These are phyloP conservation scores for Penicillium sclerotiorum DNA, from an alignment of 2,329 filamentous ascomycete genomes.

Conservation along the genomic window DNA sequence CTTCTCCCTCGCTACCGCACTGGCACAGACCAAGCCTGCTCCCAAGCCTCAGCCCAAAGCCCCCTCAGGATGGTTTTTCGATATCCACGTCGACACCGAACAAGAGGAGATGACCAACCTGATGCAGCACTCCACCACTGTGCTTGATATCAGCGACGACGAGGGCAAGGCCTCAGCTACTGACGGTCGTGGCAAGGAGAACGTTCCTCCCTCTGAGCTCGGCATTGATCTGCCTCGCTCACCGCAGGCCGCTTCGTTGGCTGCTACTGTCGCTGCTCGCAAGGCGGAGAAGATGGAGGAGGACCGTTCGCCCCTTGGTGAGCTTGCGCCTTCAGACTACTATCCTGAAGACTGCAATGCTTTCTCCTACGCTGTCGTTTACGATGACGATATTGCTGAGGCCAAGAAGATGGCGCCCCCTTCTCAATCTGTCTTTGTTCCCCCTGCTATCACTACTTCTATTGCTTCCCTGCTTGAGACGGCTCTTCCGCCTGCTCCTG, in stretches of 20 bases:
- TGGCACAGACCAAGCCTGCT: slow-evolving; percentile 57
- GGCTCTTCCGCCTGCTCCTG: slow-evolving; percentile 12
- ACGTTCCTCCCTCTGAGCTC: slow-evolving; percentile 70
- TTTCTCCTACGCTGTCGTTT: slow-evolving; percentile 62
- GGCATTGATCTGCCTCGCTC: slow-evolving; percentile 62
- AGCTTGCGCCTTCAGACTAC: slow-evolving; percentile 69
- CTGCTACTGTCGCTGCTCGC: slow-evolving; percentile 30
- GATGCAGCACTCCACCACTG: slow-evolving; percentile 85
- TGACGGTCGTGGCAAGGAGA: slow-evolving; percentile 82
- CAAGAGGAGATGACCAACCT: slow-evolving; percentile 91
- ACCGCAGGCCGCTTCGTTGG: slow-evolving; percentile 17
- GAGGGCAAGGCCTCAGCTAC: slow-evolving; percentile 59
- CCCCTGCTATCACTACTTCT: slow-evolving; percentile 27
- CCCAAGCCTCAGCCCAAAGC: slow-evolving; percentile 52
- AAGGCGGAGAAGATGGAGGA: slow-evolving; percentile 64
- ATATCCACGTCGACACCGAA: slow-evolving; percentile 89
- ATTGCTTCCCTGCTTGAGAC: slow-evolving; percentile 31
- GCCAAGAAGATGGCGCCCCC: slow-evolving; percentile 7
- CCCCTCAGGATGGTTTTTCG: slow-evolving; percentile 73
- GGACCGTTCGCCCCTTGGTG: slow-evolving; percentile 66
- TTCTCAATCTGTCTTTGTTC: slow-evolving; percentile 17
- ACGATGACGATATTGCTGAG: slow-evolving; percentile 50
- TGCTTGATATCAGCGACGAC: slow-evolving; percentile 86
- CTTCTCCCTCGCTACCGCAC: slow-evolving; percentile 82
- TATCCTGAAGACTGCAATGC: slow-evolving; percentile 68